Base-by-base conservation (phyloP, 2,329 filamentous ascomycete genomes). In the Huntiella moniliformis region DNA sequence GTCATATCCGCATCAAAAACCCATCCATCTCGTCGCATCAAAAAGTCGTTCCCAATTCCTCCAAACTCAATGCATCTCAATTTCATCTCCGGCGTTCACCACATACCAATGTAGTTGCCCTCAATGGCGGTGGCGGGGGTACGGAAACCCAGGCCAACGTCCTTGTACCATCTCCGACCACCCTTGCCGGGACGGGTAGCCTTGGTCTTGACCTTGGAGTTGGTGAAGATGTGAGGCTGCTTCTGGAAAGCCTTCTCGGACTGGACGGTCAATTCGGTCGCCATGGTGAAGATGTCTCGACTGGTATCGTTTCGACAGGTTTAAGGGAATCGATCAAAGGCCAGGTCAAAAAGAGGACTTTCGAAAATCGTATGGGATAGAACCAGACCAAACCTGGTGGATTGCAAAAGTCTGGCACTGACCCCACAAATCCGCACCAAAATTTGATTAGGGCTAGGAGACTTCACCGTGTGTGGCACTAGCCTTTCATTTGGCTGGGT, bases 181-280 rank as follows among this genome's bases (percentile, higher is more conserved):
- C 77, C 82, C 79, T 93, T 92, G 67, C 86, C 86, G 60, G 81
- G 81, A 67, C 79, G 80, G 68, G 73, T 72, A 66, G 82, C 84
- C 70, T 82, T 80, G 65, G 78, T 70, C 76, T 86, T 85, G 67
- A 74, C 72, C 82, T 98, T 98, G 66, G 81, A 75, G 81, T 96
- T 95, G 63, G 83, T 79, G 84, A 96, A 98, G 77, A 98, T 94
- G 73, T 98, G 91, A 68, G 91, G 91, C 79, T 98, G 88, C 82
- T 98, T 98, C 73, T 96, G 91, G 84, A 83, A 98, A 77, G 91
- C 91, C 75, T 91, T 88, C 82, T 98, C 91, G 67, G 85, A 92
- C 81, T 98, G 91, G 71, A 98, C 91, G 68, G 86, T 93, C 74
- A 95, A 77, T 77, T 94, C 86, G 77, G 86, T 94, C 67, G 86